Evolutionary conservation across 257 asterid genomes (phyloP).

Genomic region (Solanum chmielewskii): DNA sequence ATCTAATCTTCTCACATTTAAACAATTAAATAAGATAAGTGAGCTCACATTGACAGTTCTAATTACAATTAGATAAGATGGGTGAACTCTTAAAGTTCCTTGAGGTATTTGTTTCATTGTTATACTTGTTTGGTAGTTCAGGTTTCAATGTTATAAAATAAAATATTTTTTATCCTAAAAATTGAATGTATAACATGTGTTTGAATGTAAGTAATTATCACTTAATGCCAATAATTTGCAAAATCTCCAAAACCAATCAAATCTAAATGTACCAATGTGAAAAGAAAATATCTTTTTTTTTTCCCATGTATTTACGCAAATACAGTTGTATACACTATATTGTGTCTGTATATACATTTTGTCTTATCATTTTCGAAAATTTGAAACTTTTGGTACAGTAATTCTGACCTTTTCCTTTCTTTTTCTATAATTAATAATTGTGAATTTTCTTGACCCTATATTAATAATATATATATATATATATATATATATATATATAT

Average conservation of each 20-base stretch:
- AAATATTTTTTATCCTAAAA: no score
- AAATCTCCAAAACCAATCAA: not conserved
- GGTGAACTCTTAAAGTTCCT: no score
- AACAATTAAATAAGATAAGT: no score
- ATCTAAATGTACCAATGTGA: not conserved
- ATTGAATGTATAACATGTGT: not conserved
- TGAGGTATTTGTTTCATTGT: not conserved
- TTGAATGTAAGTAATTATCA: not conserved
- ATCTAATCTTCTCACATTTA: not conserved
- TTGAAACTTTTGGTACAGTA: not conserved
- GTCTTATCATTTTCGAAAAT: not conserved
- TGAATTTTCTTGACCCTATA: not conserved
- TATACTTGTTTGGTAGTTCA: not conserved
- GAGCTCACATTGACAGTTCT: no score
- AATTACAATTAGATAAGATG: no score
- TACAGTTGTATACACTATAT: not conserved
- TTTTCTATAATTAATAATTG: not conserved
- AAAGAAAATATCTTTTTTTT: not conserved
- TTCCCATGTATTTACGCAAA: not conserved
- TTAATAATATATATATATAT: no score
- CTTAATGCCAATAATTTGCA: not conserved
- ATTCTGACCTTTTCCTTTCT: not conserved
- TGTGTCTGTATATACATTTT: not conserved
- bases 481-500: no score
- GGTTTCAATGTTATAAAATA: not conserved